These are phyloP conservation scores for Candida piceae DNA, from an alignment of 805 yeast species.

Conservation along the genomic window DNA sequence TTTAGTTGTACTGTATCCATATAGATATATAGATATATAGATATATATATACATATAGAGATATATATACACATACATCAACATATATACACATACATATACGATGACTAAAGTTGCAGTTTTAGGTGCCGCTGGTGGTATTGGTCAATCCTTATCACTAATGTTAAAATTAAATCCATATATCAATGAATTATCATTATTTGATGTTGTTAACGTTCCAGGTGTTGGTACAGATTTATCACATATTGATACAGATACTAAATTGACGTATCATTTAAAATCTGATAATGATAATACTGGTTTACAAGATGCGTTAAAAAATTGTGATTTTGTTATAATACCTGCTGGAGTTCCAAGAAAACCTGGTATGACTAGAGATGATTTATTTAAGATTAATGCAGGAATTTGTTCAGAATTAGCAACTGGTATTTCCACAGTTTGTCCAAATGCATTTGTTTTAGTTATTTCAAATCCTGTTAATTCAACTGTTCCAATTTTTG, in stretches of 20 bases:
- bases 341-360: slow-evolving; percentile 92
- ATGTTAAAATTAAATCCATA: slow-evolving; percentile 43
- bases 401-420: slow-evolving; percentile 72
- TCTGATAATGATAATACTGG: slow-evolving; percentile 24
- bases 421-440: slow-evolving; percentile 62
- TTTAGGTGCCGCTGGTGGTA: slow-evolving; percentile 84
- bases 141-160: slow-evolving; percentile 53
- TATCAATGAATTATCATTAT: slow-evolving; percentile 41
- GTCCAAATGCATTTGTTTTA: slow-evolving; percentile 73
- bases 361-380: slow-evolving; percentile 99
- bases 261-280: slow-evolving; percentile 39
- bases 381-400: slow-evolving; percentile 67
- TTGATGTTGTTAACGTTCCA: slow-evolving; percentile 51
- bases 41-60: no score
- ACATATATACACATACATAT: neutral
- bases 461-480: slow-evolving; percentile 92
- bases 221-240: slow-evolving; percentile 54
- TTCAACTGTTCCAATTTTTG: slow-evolving; percentile 87
- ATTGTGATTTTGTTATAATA: slow-evolving; percentile 41
- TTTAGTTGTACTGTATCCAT: no score
- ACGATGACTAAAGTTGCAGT: slow-evolving; percentile 46
- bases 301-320: slow-evolving; percentile 38
- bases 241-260: slow-evolving; percentile 48
- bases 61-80: neutral
- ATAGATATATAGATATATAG: no score